These are phyloP conservation scores for Gloeostereum incarnatum DNA, from an alignment of 768 basidiomycete genomes.

Conservation along the genomic window DNA sequence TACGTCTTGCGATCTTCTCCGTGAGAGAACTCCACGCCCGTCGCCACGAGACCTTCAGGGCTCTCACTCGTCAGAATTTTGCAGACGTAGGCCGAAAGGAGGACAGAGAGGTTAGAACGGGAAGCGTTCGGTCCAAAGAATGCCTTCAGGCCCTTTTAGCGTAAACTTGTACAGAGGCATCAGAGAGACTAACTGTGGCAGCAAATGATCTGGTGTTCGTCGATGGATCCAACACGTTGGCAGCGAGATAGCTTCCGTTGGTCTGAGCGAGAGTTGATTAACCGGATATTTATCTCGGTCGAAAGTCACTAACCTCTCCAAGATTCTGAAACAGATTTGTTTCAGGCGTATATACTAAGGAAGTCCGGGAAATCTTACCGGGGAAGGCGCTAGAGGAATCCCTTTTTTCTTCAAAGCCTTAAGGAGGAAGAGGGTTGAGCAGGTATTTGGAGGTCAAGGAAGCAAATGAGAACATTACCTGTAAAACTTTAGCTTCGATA, in stretches of 20 bases:
- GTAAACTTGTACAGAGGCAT: constrained; percentile 6
- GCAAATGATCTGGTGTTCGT: constrained; percentile 19
- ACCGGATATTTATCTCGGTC: neutral
- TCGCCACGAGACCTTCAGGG: constrained; percentile 22
- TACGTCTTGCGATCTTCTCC: constrained; percentile 13
- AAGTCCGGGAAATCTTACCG: neutral
- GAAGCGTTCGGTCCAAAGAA: constrained; percentile 14
- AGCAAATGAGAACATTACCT: too few species aligned
- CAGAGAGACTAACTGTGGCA: constrained; percentile 15
- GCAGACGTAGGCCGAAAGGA: constrained; percentile 17
- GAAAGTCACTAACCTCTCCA: neutral
- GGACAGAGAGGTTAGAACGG: constrained; percentile 15
- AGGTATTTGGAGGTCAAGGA: too few species aligned
- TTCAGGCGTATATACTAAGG: neutral
- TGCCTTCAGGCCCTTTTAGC: constrained; percentile 8
- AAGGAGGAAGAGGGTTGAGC: neutral
- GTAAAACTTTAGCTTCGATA: too few species aligned
- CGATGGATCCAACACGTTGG: constrained; percentile 14
- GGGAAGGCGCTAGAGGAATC: neutral
- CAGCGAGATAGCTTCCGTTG: constrained; percentile 12
- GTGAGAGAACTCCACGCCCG: constrained; percentile 35
- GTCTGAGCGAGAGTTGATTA: constrained; percentile 11
- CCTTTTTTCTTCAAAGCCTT: neutral
- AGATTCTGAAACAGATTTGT: neutral
- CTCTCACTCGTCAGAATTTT: constrained; percentile 10